Conservation (phyloP, 257 asterid genomes). For the Craterostigma plantagineum region DNA sequence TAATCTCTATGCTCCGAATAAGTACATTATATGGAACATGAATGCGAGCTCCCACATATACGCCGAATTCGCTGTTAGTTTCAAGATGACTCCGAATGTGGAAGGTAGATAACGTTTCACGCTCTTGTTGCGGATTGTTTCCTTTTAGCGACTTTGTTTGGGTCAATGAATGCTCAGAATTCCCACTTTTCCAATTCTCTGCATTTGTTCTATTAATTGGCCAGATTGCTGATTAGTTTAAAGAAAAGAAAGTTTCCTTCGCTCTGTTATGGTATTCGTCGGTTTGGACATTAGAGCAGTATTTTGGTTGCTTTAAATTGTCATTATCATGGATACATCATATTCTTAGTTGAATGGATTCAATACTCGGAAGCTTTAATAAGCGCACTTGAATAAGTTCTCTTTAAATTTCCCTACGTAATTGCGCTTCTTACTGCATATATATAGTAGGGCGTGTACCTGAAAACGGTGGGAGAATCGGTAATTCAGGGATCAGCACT, state of each 20-base stretch:
- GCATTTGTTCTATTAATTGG: no score
- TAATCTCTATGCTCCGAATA: constrained; percentile 48
- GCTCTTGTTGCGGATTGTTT: constrained; percentile 1
- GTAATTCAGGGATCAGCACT: constrained; percentile 21
- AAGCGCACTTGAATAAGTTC: no score
- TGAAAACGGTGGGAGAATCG: constrained; percentile 17
- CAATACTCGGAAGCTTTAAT: no score
- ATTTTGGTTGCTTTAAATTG: no score
- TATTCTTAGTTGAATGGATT: no score
- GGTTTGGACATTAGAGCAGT: no score
- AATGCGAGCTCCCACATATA: constrained; percentile 60
- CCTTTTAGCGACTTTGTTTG: background rate
- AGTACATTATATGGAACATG: constrained; percentile 70
- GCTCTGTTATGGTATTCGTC: no score
- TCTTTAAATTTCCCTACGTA: background rate
- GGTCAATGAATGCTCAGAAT: background rate
- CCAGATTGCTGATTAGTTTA: no score
- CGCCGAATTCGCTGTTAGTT: constrained; percentile 72
- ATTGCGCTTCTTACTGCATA: background rate
- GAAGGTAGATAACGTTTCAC: constrained; percentile 17
- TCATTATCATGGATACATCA: no score
- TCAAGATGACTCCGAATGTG: constrained; percentile 46
- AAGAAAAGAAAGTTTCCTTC: no score
- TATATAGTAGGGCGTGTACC: constrained; percentile 21
- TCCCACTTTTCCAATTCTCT: no score